These are phyloP conservation scores for Aspergillus ochraceoroseus DNA, from an alignment of 2,329 filamentous ascomycete genomes.

Conservation along the genomic window DNA sequence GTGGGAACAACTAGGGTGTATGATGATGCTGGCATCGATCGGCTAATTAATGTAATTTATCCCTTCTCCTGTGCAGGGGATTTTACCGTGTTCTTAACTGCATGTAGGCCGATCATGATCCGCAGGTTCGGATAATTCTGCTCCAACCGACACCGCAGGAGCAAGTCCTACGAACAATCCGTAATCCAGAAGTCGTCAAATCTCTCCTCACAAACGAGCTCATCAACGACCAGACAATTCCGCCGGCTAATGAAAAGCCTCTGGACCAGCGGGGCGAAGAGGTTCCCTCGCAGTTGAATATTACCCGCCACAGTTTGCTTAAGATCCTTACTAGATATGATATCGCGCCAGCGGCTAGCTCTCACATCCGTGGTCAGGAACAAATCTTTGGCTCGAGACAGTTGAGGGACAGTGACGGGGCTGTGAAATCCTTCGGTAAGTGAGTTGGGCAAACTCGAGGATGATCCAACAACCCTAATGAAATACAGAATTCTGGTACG, in stretches of 20 bases:
- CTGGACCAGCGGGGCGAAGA: neutral
- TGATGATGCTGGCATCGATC: slow-evolving; percentile 3
- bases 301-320: slow-evolving; percentile 5
- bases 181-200: slow-evolving; percentile 2
- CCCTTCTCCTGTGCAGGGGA: neutral
- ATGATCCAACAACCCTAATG: neutral
- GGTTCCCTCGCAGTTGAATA: slow-evolving; percentile 6
- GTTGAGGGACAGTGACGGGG: slow-evolving; percentile 1
- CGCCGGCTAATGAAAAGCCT: neutral
- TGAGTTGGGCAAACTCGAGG: too few relatives aligned
- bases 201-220: slow-evolving; percentile 10
- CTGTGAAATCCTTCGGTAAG: slow-evolving; percentile 4
- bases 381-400: slow-evolving; percentile 8
- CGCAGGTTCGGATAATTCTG: slow-evolving; percentile 9
- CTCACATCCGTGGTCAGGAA: slow-evolving; percentile 11
- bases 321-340: slow-evolving; percentile 7
- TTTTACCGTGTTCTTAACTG: neutral
- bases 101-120: slow-evolving; percentile 2
- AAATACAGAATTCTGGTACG: slow-evolving; percentile 10
- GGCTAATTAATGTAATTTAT: neutral
- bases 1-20: slow-evolving; percentile 1
- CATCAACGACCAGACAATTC: slow-evolving; percentile 3
- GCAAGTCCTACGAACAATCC: slow-evolving; percentile 4
- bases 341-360: slow-evolving; percentile 8
- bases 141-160: slow-evolving; percentile 7